Conservation (phyloP, 805 yeast species). For the Wickerhamiella azymoides region DNA sequence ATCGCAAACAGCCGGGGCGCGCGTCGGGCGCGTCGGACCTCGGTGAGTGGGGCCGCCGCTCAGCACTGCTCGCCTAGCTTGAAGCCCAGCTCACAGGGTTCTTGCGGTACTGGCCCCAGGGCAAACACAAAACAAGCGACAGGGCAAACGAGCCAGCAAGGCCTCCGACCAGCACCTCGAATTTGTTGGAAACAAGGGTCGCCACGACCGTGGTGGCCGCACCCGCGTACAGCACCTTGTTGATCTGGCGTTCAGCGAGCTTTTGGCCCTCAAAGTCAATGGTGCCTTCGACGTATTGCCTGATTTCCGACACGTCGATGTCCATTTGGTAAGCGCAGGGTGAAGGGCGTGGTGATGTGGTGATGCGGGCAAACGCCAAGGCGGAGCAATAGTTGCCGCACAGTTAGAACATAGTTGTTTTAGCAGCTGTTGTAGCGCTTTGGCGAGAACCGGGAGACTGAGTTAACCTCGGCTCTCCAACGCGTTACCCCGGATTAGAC, state of each 20-base stretch:
- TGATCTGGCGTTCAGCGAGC: conserved; percentile 6
- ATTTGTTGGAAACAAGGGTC: conserved; percentile 12
- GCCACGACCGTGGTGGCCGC: conserved; percentile 11
- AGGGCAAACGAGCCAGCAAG: conserved; percentile 10
- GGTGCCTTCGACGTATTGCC: conserved; percentile 14
- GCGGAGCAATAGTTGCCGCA: too few relatives aligned
- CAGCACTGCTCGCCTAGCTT: too few relatives aligned
- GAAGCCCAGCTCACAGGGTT: conserved; percentile 15
- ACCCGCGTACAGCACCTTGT: conserved; percentile 11
- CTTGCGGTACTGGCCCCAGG: conserved; percentile 15
- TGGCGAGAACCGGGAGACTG: too few relatives aligned
- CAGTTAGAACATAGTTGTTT: too few relatives aligned
- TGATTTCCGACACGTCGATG: conserved; percentile 15
- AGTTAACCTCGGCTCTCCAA: too few relatives aligned
- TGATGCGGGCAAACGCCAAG: too few relatives aligned
- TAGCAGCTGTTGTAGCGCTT: too few relatives aligned
- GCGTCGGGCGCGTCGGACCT: not conserved
- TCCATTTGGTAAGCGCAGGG: conserved; percentile 3
- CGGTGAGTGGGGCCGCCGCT: not conserved
- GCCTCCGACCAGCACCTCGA: conserved; percentile 11
- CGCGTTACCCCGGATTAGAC: too few relatives aligned
- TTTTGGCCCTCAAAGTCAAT: conserved; percentile 21
- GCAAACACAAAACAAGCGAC: conserved; percentile 13
- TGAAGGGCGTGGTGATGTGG: too few relatives aligned
- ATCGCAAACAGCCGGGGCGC: not conserved